Base-by-base conservation (phyloP, 805 yeast species). In the Danielia reshetovae region DNA sequence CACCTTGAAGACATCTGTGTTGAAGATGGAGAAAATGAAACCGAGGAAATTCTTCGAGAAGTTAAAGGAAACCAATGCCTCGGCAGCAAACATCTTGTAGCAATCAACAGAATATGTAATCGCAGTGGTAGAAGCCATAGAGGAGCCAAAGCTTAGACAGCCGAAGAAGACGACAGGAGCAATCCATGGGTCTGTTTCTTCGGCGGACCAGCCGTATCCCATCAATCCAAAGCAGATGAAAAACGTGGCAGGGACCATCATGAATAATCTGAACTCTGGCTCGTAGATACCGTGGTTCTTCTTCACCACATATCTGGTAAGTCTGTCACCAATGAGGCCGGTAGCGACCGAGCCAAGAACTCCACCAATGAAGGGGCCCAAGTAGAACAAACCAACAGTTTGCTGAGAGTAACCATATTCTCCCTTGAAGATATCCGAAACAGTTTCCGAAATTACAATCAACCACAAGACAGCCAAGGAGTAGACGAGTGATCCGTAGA, bases 131-230 rank as follows among this genome's bases (percentile, higher is more conserved):
- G 80, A 73, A 2, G 79, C 79, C 44, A 78, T 59, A 2, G 79
- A 71, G 40, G 79, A 72, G 5, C 83, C 84, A 54, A 77, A 78
- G 13, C 79, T 72, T 22, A 76, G 57, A 27, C 75, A 56, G 0
- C 78, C 81, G 44, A 77, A 65, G 48, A 77, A 74, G 0, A 77
- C 49, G 2, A 78, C 67, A 2, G 82, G 82, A 1, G 72, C 82
- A 34, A 73, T 60, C 83, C 82, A 75, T 7, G 53, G 43, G 45
- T 75, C 77, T 12, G 60, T 46, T 4, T 52, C 62, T 15, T 62
- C 53, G 0, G 77, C 53, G 2, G 80, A 62, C 82, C 83, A 77
- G 4, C 84, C 84, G 49, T 72, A 78, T 4, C 82, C 84, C 66
- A 78, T 70, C 28, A 77, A 57, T 2, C 83, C 84, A 27, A 74